Evolutionary conservation across 306 rosid genomes (phyloP).

Genomic region (Trifolium pratense): DNA sequence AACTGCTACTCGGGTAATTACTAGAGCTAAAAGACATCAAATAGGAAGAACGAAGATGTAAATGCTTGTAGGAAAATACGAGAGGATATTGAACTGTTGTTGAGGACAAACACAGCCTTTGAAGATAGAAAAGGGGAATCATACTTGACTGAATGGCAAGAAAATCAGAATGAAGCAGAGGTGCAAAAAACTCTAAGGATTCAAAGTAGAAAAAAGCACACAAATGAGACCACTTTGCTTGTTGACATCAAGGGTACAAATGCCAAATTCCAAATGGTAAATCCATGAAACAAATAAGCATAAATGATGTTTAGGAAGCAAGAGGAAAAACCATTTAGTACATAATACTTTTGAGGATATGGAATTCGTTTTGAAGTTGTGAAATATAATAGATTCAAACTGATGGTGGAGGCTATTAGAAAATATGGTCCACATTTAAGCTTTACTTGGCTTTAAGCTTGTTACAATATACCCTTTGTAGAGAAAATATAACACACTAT

Average conservation of each 20-base stretch:
- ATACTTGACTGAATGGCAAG: too few species aligned
- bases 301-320: not conserved
- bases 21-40: too few species aligned
- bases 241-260: not conserved
- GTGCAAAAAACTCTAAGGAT: not conserved
- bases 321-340: not conserved
- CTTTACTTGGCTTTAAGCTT: not conserved
- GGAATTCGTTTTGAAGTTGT: not conserved
- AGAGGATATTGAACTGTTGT: too few species aligned
- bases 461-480: not conserved
- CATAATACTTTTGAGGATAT: not conserved
- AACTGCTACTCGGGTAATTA: too few species aligned
- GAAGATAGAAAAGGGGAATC: too few species aligned
- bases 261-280: not conserved
- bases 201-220: not conserved
- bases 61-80: too few species aligned
- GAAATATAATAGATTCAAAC: not conserved
- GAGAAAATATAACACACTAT: not conserved
- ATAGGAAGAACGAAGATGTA: too few species aligned
- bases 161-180: not conserved
- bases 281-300: not conserved
- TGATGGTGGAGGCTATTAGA: not conserved
- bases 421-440: not conserved
- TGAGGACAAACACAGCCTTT: too few species aligned
- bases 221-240: not conserved